phyloP scores from a whole-genome alignment of 1,284 basidiomycete species.

The Austropuccinia psidii region DNA sequence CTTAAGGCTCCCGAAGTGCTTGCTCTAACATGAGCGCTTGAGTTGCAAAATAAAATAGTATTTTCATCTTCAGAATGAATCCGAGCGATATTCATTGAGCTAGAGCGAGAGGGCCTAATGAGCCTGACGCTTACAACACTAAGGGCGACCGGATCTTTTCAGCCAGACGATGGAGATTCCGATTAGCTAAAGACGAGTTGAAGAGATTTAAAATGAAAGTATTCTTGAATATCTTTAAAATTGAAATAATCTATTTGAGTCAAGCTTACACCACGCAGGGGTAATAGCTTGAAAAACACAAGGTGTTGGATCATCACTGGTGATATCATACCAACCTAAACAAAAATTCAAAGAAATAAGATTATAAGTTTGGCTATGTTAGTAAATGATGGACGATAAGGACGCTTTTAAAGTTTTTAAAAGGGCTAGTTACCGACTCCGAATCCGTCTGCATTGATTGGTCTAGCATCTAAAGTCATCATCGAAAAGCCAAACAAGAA shows the following conservation, averaged over 20 bases:
- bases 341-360: not conserved
- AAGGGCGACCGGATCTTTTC: constrained; percentile 91
- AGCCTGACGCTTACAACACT: constrained; percentile 62
- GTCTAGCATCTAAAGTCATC: constrained; percentile 32
- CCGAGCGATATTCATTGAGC: not conserved
- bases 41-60: constrained; percentile 12
- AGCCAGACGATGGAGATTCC: constrained; percentile 75
- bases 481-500: too few relatives aligned
- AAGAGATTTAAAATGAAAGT: not conserved
- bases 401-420: constrained; percentile 37
- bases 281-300: constrained; percentile 42
- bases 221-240: constrained; percentile 46
- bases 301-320: constrained; percentile 56
- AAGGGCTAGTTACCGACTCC: constrained; percentile 68
- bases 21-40: constrained; percentile 78
- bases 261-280: constrained; percentile 37
- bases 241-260: too few relatives aligned
- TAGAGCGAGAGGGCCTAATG: not conserved
- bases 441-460: constrained; percentile 71
- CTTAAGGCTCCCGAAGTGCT: constrained; percentile 69
- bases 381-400: not conserved
- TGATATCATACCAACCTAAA: constrained; percentile 73
- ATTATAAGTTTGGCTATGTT: not conserved
- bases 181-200: constrained; percentile 76
- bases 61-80: not conserved